Base-by-base conservation (phyloP, 2,329 filamentous ascomycete species). In the Colletotrichum sp. region DNA sequence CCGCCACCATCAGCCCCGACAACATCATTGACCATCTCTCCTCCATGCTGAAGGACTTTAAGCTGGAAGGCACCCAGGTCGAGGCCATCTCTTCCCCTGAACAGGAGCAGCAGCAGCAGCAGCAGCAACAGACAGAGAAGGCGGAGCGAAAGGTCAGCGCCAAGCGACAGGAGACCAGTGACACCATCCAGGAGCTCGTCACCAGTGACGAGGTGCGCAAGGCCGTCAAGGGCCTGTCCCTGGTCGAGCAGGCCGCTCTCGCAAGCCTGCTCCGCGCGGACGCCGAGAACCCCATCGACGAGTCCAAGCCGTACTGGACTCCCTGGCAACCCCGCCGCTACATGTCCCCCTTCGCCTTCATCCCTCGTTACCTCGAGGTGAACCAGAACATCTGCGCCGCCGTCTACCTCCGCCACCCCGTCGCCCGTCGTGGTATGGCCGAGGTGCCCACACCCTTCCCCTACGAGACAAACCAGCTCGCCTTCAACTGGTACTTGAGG, bases 381-480 rank as follows among this genome's bases (percentile, higher is more conserved):
- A 98, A 98, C 87, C 97, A 98, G 84, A 97, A 96, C 81, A 94
- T 98, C 79, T 99, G 97, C 84, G 93, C 96, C 2, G 97, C 97
- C 13, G 95, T 99, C 54, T 99, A 99, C 83, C 86, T 99, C 75
- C 90, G 97, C 72, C 96, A 99, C 86, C 97, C 97, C 0, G 96
- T 98, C 57, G 97, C 95, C 31, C 90, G 96, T 74, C 93, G 93
- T 4, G 95, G 96, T 13, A 80, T 91, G 77, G 92, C 94, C 6
- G 97, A 96, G 83, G 93, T 96, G 74, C 96, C 96, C 2, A 95
- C 94, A 29, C 96, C 96, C 21, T 98, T 95, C 84, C 84, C 87
- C 65, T 86, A 90, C 71, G 86, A 91, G 76, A 89, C 92, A n/a
- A 92, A 90, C 81, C 94, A 95, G 83, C 85, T 97, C 81, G 95